A percentile compares a stretch with the other conserved stretches of the same genome.
These are phyloP conservation scores for Emergomyces pasteurianus DNA, from an alignment of 2,329 filamentous ascomycete species.

Conservation along the genomic window DNA sequence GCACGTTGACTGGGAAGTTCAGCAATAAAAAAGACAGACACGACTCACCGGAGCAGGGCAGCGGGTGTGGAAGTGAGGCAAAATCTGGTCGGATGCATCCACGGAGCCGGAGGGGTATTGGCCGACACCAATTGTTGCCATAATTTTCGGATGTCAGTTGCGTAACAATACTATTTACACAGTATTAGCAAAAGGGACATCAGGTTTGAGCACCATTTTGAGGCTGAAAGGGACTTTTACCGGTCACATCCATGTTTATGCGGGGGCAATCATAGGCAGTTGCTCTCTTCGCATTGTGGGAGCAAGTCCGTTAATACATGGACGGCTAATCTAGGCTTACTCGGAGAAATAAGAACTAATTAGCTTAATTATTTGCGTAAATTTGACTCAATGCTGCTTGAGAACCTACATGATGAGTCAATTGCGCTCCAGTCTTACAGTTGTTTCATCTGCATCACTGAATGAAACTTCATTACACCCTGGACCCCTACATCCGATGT, in stretches of 20 bases:
- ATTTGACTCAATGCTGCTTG: neutral
- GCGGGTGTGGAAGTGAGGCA: neutral
- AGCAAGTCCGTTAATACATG: neutral
- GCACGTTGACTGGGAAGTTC: neutral
- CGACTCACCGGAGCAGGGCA: neutral
- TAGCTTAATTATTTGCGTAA: too few species aligned
- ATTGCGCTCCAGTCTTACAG: neutral
- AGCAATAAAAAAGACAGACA: neutral
- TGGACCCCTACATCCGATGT: neutral
- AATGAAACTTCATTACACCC: neutral
- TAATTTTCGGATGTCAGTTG: too few species aligned
- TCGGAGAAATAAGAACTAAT: neutral
- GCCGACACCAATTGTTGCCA: too few species aligned
- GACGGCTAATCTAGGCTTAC: neutral
- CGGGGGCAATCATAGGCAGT: neutral
- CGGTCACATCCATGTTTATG: neutral
- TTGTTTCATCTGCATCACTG: neutral
- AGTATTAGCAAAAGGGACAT: too few species aligned
- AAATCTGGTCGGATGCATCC: neutral
- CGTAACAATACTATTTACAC: too few species aligned
- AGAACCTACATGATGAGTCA: neutral
- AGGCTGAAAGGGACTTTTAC: neutral
- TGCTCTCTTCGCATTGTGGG: neutral
- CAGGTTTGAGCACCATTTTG: neutral
- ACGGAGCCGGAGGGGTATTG: neutral